Percentiles rank a stretch among this genome's conserved stretches.
These are phyloP conservation scores for Sicyos edulis DNA, from an alignment of 306 rosid species.

Conservation along the genomic window DNA sequence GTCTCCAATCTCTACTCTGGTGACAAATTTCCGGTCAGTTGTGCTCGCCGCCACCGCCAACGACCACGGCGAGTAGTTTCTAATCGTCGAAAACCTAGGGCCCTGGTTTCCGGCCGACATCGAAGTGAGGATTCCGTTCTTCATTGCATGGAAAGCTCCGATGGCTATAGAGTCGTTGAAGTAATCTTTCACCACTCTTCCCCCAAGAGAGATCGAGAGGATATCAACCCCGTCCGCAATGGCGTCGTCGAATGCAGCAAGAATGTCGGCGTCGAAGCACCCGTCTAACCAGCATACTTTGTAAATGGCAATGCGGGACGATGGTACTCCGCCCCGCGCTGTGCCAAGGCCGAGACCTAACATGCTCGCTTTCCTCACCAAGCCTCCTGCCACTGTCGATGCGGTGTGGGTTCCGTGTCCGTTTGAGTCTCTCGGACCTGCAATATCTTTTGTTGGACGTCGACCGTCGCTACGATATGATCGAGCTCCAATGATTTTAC, in stretches of 20 bases:
- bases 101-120: constrained; percentile 29
- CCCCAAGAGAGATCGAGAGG: constrained; percentile 24
- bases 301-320: constrained; percentile 21
- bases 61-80: constrained; percentile 15
- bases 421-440: not conserved
- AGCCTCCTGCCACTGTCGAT: constrained; percentile 20
- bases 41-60: constrained; percentile 14
- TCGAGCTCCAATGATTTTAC: constrained; percentile 19
- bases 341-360: constrained; percentile 20
- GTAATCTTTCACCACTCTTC: fast-evolving
- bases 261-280: not conserved
- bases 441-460: not conserved
- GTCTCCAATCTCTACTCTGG: not conserved
- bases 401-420: constrained; percentile 29
- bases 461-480: not conserved
- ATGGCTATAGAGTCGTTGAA: constrained; percentile 11
- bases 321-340: constrained; percentile 22
- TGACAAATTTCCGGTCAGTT: not conserved
- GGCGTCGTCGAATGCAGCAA: constrained; percentile 15
- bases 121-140: constrained; percentile 25
- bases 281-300: constrained; percentile 10
- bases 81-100: not conserved
- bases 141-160: constrained; percentile 34
- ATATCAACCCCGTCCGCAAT: constrained; percentile 33
- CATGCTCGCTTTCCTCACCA: constrained; percentile 17